phyloP scores from a whole-genome alignment of 495 filamentous ascomycete species.

The Aspergillus campestris region DNA sequence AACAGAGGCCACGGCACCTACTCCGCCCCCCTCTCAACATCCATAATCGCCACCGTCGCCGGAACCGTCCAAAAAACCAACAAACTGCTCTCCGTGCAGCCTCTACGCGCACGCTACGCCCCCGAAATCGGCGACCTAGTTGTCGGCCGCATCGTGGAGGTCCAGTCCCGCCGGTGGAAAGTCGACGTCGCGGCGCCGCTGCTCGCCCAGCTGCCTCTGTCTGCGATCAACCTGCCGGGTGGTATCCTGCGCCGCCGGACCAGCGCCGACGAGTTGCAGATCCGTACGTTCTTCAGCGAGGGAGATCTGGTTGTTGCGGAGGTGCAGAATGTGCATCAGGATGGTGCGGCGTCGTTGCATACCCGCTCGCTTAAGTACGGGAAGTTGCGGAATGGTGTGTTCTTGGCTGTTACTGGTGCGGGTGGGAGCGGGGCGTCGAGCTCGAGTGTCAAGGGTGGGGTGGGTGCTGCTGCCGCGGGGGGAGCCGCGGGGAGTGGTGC shows the following conservation, averaged over 20 bases:
- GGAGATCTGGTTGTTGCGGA: conserved; percentile 86
- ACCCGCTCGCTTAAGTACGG: conserved; percentile 87
- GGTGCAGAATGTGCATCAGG: conserved; percentile 73
- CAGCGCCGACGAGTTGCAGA: conserved; percentile 89
- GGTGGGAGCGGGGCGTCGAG: conserved; percentile 56
- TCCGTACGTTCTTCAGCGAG: conserved; percentile 85
- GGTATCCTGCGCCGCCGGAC: conserved; percentile 87
- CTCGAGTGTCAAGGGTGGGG: conserved; percentile 25
- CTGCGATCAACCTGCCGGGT: conserved; percentile 87
- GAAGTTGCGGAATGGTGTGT: conserved; percentile 86
- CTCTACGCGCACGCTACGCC: conserved; percentile 85
- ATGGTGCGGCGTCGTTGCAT: conserved; percentile 79
- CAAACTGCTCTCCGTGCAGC: conserved; percentile 85
- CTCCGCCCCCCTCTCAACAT: conserved; percentile 46
- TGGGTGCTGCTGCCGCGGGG: conserved; percentile 15
- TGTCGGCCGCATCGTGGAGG: conserved; percentile 85
- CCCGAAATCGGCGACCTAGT: conserved; percentile 95
- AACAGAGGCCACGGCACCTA: conserved; percentile 76
- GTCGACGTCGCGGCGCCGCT: conserved; percentile 84
- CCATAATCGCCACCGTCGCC: conserved; percentile 78
- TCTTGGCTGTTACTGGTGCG: conserved; percentile 68
- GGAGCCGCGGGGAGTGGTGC: conserved; percentile 11
- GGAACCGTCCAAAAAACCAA: conserved; percentile 86
- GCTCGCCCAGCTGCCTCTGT: conserved; percentile 73
- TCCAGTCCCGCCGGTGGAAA: conserved; percentile 83